Conservation (phyloP, 2,329 filamentous ascomycete species). For the Cytospora piceicola region DNA sequence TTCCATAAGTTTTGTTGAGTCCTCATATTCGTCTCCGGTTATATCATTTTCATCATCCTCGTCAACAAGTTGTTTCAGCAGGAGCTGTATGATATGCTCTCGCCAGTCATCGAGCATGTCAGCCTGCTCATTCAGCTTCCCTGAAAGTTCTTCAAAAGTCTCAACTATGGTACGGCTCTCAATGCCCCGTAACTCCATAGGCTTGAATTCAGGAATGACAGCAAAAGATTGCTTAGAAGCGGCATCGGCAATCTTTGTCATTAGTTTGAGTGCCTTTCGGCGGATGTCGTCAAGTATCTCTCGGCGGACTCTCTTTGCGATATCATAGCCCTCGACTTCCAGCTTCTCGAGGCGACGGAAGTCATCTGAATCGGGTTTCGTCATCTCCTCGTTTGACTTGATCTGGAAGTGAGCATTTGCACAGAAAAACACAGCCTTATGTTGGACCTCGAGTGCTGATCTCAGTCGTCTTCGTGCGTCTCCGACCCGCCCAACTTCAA, state of each 20-base stretch:
- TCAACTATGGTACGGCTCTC: slow-evolving; percentile 71
- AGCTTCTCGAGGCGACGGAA: slow-evolving; percentile 68
- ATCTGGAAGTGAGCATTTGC: slow-evolving; percentile 85
- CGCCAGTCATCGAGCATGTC: slow-evolving; percentile 75
- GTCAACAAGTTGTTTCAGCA: slow-evolving; percentile 79
- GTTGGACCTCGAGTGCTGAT: slow-evolving; percentile 75
- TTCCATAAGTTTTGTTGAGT: slow-evolving; percentile 85
- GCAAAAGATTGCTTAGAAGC: slow-evolving; percentile 60
- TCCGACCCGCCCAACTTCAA: slow-evolving; percentile 48
- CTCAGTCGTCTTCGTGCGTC: slow-evolving; percentile 70
- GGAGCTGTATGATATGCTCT: slow-evolving; percentile 69
- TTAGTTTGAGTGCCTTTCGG: slow-evolving; percentile 63
- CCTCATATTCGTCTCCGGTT: slow-evolving; percentile 88
- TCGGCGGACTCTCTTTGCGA: slow-evolving; percentile 74
- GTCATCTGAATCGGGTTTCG: slow-evolving; percentile 67
- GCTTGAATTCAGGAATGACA: slow-evolving; percentile 63
- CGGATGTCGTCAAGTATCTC: slow-evolving; percentile 72
- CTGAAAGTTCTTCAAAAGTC: slow-evolving; percentile 66
- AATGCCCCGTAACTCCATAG: slow-evolving; percentile 64
- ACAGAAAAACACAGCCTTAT: slow-evolving; percentile 82
- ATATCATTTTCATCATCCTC: slow-evolving; percentile 70
- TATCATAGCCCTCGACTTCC: slow-evolving; percentile 75
- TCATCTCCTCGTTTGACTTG: slow-evolving; percentile 69
- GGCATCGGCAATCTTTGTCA: slow-evolving; percentile 63
- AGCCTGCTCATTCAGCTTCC: slow-evolving; percentile 72